Evolutionary conservation across 1,284 basidiomycete genomes (phyloP).

Genomic region (Boletus sp.): DNA sequence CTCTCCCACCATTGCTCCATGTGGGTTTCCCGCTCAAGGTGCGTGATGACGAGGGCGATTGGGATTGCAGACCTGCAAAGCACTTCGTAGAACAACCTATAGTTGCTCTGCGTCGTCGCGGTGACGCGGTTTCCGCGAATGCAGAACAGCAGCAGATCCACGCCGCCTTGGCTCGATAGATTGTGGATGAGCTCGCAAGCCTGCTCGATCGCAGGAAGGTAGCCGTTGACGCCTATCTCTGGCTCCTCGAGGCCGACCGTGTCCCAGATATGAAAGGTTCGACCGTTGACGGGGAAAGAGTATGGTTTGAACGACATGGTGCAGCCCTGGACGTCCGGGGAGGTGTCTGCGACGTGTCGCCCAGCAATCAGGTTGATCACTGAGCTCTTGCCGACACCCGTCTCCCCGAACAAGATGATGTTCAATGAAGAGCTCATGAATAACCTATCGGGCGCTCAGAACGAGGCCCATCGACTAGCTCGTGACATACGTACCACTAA

Average conservation of each 20-base stretch:
- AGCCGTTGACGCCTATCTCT: constrained; percentile 19
- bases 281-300: constrained; percentile 14
- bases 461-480: constrained; percentile 6
- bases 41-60: constrained; percentile 35
- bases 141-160: constrained; percentile 38
- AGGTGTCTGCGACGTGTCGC: constrained; percentile 14
- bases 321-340: constrained; percentile 14
- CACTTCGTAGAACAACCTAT: constrained; percentile 32
- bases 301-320: constrained; percentile 29
- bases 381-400: constrained; percentile 27
- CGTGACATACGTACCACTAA: constrained; percentile 13
- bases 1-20: constrained; percentile 37
- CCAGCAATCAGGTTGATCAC: constrained; percentile 30
- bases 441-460: constrained; percentile 20
- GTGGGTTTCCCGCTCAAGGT: constrained; percentile 33
- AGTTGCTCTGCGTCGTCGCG: constrained; percentile 33
- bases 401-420: constrained; percentile 27
- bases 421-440: constrained; percentile 25
- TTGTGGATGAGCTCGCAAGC: constrained; percentile 32
- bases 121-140: constrained; percentile 34
- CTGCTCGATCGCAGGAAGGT: constrained; percentile 31
- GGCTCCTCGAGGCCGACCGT: constrained; percentile 39
- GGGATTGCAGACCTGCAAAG: constrained; percentile 35
- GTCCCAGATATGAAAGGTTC: constrained; percentile 30
- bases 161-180: constrained; percentile 27